A percentile compares a stretch with the other conserved stretches of the same genome.
Conservation (phyloP, 495 filamentous ascomycete genomes). For the Haplographium delicatum region DNA sequence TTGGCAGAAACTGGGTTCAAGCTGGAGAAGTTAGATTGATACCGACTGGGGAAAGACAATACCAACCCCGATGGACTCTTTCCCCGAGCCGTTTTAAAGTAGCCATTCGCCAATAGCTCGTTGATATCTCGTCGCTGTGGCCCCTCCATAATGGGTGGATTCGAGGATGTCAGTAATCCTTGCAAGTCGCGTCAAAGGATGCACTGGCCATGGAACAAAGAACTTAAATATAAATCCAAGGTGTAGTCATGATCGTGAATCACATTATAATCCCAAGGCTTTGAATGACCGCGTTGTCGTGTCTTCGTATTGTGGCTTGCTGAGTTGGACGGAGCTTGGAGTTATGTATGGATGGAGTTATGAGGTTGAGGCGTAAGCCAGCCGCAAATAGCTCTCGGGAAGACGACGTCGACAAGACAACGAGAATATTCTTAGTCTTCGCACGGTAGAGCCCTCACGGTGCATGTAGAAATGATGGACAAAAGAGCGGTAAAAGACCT, state of each 20-base stretch:
- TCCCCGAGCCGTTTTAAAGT: constrained; percentile 20
- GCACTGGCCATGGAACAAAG: not conserved
- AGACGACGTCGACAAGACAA: no score
- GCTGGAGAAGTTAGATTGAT: not conserved
- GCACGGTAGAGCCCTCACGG: no score
- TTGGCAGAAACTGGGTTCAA: not conserved
- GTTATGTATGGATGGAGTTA: no score
- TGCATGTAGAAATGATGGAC: no score
- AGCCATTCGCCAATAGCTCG: constrained; percentile 23
- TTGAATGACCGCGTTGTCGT: not conserved
- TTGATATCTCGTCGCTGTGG: constrained; percentile 22
- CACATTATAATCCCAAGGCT: not conserved
- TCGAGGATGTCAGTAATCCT: not conserved
- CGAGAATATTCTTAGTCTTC: no score
- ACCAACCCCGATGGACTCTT: constrained; percentile 19
- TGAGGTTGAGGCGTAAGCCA: no score
- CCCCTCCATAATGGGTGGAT: constrained; percentile 21
- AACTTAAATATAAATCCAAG: not conserved
- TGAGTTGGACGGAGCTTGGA: no score
- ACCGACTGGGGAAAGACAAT: no score
- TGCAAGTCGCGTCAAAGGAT: not conserved
- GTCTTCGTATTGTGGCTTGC: no score
- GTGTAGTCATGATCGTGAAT: not conserved
- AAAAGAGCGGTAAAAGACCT: no score
- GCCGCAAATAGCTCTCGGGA: no score